Evolutionary conservation across 2,329 filamentous ascomycete species (phyloP), one percentile per base, ranked within the genome.

Genomic region (Piedraia hortae): DNA sequence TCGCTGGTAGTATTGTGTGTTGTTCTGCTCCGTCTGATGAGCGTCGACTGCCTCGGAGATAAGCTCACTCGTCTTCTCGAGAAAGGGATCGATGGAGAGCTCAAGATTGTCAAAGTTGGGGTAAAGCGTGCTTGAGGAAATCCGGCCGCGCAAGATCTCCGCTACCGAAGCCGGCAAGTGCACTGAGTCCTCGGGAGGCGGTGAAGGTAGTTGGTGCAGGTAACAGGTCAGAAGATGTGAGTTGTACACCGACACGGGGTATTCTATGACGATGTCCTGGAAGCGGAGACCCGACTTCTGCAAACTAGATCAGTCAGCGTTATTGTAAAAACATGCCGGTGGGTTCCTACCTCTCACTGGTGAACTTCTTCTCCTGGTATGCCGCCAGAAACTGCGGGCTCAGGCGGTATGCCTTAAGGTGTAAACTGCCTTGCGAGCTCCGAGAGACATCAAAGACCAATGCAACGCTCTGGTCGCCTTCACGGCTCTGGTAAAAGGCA

Each of bases 21-120:
- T 97, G 65, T 93, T 93, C 46, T 89, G 71, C 51, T 97, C 85
- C 28, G 80, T 90, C 54, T 93, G 85, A 57, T 97, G 85, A 25
- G 72, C 71, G 57, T 97, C 85, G 46, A 97, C 90, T 56, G 72
- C 78, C 43, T 97, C 85, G 31, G 93, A 66, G 26, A 97, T 64
- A 34, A 91, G 64, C 44, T 97, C 82, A 53, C 78, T 90, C 23
- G 82, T 90, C 63, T 91, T 90, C 60, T 93, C 82, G 21, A 97
- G 66, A 59, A 88, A 90, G 14, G 85, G 85, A 46, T 97, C 85
- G 48, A 93, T 88, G 33, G 72, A 75, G 30, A 97, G 66, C 37
- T 90, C 77, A 26, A 97, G 66, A 32, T 65, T 66, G 40, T 91
- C 80, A 45, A 78, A 68, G 42, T 88, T 90, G 23, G 82, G 82